Conservation (phyloP, 306 rosid species). For the Medicago lupulina region DNA sequence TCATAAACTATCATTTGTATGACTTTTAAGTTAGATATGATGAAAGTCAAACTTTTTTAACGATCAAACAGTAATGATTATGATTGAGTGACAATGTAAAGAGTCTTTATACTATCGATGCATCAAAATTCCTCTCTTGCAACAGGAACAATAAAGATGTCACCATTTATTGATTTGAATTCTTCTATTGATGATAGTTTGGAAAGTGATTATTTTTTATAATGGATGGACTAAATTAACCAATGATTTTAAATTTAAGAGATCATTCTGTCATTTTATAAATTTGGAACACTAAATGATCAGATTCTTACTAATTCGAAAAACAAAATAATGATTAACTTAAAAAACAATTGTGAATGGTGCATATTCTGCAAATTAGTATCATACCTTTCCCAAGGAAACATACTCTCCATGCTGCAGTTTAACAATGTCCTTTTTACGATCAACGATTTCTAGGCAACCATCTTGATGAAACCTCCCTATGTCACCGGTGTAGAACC, state of each 20-base stretch:
- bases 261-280: background rate
- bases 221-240: background rate
- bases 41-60: too few species aligned
- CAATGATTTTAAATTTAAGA: background rate
- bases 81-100: too few species aligned
- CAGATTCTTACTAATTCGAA: background rate
- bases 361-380: conserved; percentile 30
- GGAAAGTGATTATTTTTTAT: background rate
- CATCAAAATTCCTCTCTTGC: background rate
- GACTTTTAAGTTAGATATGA: too few species aligned
- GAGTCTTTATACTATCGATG: too few species aligned
- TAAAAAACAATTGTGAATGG: conserved; percentile 11
- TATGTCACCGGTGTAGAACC: conserved; percentile 96
- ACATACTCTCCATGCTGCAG: conserved; percentile 98
- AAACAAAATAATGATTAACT: background rate
- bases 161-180: background rate
- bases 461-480: conserved; percentile 91
- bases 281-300: background rate
- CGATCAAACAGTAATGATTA: too few species aligned
- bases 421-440: conserved; percentile 95
- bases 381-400: conserved; percentile 89
- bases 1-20: too few species aligned
- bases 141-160: background rate
- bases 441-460: conserved; percentile 93
- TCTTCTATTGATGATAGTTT: background rate